Evolutionary conservation across 177 flowering plant genomes (phyloP).

Genomic region (Vitis hybrid): DNA sequence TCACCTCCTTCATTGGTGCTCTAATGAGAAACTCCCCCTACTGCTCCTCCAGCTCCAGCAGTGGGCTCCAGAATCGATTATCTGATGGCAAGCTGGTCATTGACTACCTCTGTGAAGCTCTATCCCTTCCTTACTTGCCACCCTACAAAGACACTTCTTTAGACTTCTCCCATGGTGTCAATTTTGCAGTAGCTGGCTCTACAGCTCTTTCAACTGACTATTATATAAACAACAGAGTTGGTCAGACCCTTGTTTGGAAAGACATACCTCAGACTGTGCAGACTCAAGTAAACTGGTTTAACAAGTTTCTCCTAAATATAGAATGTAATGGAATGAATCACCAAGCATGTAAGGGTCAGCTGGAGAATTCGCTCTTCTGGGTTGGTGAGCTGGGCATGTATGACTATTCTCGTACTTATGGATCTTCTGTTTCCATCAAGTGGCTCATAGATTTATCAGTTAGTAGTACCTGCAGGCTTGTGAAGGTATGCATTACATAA

Average conservation of each 20-base stretch:
- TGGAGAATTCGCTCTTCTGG: conserved; percentile 38
- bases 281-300: conserved; percentile 44
- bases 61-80: conserved; percentile 5
- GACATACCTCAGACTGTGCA: conserved; percentile 19
- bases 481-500: conserved; percentile 27
- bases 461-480: conserved; percentile 15
- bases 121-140: conserved; percentile 28
- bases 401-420: conserved; percentile 37
- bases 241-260: conserved; percentile 30
- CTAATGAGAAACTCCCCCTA: conserved; percentile 3
- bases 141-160: conserved; percentile 26
- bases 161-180: conserved; percentile 32
- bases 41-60: neutral
- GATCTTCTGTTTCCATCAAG: conserved; percentile 14
- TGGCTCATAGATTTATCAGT: conserved; percentile 18
- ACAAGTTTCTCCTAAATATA: neutral
- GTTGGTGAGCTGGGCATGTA: conserved; percentile 42
- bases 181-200: conserved; percentile 51
- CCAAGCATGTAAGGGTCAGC: conserved; percentile 6
- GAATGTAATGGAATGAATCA: conserved; percentile 17
- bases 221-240: conserved; percentile 13
- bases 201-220: conserved; percentile 27
- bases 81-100: conserved; percentile 41
- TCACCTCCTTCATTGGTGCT: conserved; percentile 14
- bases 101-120: conserved; percentile 37